Evolutionary conservation across 2,329 filamentous ascomycete species (phyloP), one percentile per base, ranked within the genome.

Genomic region (Cordyceps tenuipes): DNA sequence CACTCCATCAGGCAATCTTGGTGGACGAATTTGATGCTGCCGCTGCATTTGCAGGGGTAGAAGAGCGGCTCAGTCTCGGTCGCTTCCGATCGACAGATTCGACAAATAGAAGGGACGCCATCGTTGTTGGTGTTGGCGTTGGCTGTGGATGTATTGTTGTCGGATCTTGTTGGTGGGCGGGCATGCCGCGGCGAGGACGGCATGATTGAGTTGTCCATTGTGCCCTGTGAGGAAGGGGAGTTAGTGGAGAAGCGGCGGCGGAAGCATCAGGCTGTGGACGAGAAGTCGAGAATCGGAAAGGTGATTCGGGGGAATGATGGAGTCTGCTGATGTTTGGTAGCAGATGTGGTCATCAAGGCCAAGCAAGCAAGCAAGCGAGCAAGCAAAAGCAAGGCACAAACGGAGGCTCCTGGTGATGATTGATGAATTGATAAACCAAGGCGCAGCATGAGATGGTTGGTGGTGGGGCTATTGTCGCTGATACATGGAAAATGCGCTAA

Each of bases 1-100:
- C 94, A 99, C 75, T 97, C 92, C 88, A 99, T 96, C 74, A 99
- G 77, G 72, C 94, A 99, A 72, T 95, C 90, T 75, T 99, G 94
- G 73, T 99, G 94, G 63, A 99, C 94, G 69, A 89, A 96, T 77
- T 96, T 97, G 77, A 99, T 99, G 76, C 93, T 97, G 61, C 94
- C 94, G 70, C 91, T 97, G 78, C 94, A 99, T 79, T 97, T 97
- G 86, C 94, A 99, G 6, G 94, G 94, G 71, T 95, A 94, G 78
- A 96, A 99, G 44, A 99, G 82, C 62, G 91, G 91, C 70, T 97
- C 94, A 4, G 89, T 83, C 4, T 81, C 74, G 1, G 88, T 89
- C 59, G 84, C 91, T 73, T 99, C 95, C 57, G 90, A 91, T 66
- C 95, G 85, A 75, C 94, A 99, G 79, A 99, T 99, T 63, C 94